Evolutionary conservation across 805 yeast species (phyloP).

Genomic region (Wickerhamiella domercqiae): DNA sequence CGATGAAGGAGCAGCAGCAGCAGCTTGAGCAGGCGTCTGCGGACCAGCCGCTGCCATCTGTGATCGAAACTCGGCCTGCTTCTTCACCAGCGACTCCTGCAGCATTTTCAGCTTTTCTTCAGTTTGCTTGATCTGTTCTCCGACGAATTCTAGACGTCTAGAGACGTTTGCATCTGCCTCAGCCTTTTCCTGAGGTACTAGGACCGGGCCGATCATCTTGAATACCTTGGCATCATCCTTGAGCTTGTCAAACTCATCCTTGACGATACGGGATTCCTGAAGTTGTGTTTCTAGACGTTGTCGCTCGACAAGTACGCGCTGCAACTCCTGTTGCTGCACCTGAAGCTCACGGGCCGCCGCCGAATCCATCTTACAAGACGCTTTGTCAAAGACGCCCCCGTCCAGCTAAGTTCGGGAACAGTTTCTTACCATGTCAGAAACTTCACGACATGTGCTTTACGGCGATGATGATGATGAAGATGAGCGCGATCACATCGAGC

Average conservation of each 20-base stretch:
- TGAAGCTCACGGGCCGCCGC: conserved; percentile 13
- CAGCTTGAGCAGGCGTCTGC: not conserved
- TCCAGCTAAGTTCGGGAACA: no score
- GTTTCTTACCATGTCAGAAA: no score
- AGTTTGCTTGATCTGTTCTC: conserved; percentile 59
- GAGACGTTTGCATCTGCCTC: conserved; percentile 77
- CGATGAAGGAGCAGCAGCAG: no score
- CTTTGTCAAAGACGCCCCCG: no score
- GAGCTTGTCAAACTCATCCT: conserved; percentile 55
- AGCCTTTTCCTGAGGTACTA: conserved; percentile 69
- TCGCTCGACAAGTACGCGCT: conserved; percentile 50
- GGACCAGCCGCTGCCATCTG: conserved; percentile 6
- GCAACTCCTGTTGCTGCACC: conserved; percentile 20
- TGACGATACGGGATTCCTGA: conserved; percentile 86
- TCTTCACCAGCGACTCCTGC: conserved; percentile 39
- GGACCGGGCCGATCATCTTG: conserved; percentile 82
- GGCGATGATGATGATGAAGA: conserved; percentile 26
- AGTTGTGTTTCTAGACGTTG: conserved; percentile 83
- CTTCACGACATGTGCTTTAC: conserved; percentile 36
- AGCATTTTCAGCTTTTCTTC: conserved; percentile 50
- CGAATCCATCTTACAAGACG: no score
- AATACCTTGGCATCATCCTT: conserved; percentile 62
- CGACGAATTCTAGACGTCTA: conserved; percentile 80
- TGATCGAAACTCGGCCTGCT: conserved; percentile 14
- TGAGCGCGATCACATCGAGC: not conserved